Conservation (phyloP, 371 early-diverging fungal species). For the Basidiobolus meristosporus region DNA sequence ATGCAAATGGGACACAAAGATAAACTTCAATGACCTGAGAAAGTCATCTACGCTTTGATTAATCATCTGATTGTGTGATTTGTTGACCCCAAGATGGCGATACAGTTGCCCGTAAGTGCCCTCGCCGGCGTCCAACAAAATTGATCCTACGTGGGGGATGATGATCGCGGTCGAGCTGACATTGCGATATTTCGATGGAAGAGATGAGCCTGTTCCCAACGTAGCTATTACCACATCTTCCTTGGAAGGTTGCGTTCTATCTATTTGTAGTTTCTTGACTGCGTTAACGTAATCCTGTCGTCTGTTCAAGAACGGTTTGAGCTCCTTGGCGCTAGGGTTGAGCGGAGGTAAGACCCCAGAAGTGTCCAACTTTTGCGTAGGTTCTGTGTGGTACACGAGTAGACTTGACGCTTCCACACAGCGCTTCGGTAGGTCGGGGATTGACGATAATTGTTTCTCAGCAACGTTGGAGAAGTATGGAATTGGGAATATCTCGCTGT, state of each 20-base stretch:
- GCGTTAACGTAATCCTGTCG: not conserved
- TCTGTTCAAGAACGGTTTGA: constrained; percentile 2
- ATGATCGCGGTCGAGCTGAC: constrained; percentile 69
- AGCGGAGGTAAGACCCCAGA: constrained; percentile 5
- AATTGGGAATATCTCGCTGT: constrained; percentile 33
- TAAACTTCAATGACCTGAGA: constrained; percentile 29
- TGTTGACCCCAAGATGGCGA: constrained; percentile 46
- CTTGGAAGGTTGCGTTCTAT: constrained; percentile 14
- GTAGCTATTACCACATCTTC: constrained; percentile 35
- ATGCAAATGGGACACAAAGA: constrained; percentile 96
- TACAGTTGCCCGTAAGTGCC: constrained; percentile 87
- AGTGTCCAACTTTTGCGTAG: constrained; percentile 7
- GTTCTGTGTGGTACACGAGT: constrained; percentile 12
- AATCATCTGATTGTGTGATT: not conserved
- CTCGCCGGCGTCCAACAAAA: constrained; percentile 94
- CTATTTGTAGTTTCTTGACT: too few species aligned
- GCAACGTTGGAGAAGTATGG: constrained; percentile 33
- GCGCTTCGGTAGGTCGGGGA: constrained; percentile 3
- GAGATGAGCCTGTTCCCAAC: constrained; percentile 91
- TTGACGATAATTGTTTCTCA: constrained; percentile 1
- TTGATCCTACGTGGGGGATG: constrained; percentile 30
- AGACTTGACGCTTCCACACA: constrained; percentile 9
- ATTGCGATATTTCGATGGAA: constrained; percentile 94
- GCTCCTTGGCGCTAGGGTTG: constrained; percentile 5
- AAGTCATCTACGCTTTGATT: constrained; percentile 12